Evolutionary conservation across 2,329 filamentous ascomycete species (phyloP).

Genomic region (Incumbomyces delicatus): DNA sequence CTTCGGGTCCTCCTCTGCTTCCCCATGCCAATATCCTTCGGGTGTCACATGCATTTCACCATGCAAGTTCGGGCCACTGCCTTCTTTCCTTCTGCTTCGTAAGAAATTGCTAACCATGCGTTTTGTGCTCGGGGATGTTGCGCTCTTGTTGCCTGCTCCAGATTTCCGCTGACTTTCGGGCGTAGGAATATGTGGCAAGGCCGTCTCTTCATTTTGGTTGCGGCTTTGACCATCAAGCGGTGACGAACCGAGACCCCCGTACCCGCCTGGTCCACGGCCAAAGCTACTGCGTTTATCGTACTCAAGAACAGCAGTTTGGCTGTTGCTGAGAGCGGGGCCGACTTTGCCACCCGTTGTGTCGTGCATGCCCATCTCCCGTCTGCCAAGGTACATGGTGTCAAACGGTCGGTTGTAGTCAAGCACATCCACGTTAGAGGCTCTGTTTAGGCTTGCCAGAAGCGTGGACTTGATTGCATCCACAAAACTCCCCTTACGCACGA

Average conservation of each 20-base stretch:
- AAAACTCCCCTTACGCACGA: conserved; percentile 12
- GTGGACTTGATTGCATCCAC: conserved; percentile 14
- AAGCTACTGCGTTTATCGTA: not conserved
- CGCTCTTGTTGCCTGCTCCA: not conserved
- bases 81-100: conserved; percentile 11
- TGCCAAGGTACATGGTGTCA: conserved; percentile 20
- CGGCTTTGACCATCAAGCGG: not conserved
- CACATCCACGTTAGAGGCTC: conserved; percentile 20
- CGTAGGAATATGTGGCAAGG: conserved; percentile 9
- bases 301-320: not conserved
- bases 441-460: conserved; percentile 16
- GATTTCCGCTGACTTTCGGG: conserved; percentile 7
- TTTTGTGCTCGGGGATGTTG: conserved; percentile 11
- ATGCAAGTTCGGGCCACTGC: not conserved
- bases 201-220: conserved; percentile 4
- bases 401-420: conserved; percentile 18
- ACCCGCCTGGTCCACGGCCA: not conserved
- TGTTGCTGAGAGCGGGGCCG: conserved; percentile 12
- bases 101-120: conserved; percentile 22
- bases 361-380: conserved; percentile 13
- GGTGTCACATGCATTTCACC: too few species aligned
- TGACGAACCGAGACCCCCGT: conserved; percentile 3
- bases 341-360: conserved; percentile 12
- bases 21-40: not conserved
- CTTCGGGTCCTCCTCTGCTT: not conserved